Conservation (phyloP, 2,329 filamentous ascomycete genomes). For the Claviceps sp. region DNA sequence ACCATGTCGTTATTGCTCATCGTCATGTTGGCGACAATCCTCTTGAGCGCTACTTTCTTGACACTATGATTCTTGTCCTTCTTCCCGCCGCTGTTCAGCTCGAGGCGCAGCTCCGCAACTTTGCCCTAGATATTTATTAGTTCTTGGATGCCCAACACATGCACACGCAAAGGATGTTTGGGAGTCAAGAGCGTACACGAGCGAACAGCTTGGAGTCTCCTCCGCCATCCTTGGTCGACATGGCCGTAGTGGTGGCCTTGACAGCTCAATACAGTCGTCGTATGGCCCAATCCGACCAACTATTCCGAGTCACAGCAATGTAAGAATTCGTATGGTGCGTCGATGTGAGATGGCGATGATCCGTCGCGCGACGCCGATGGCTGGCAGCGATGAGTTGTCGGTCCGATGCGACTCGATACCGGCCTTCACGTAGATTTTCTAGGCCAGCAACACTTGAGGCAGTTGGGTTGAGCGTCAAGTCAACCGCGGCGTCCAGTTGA, state of each 20-base stretch:
- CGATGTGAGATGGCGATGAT: not conserved
- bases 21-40: slow-evolving; percentile 99
- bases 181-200: slow-evolving; percentile 49
- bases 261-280: not conserved
- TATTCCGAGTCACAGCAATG: slow-evolving; percentile 1
- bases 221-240: slow-evolving; percentile 47
- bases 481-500: not conserved
- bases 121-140: slow-evolving; percentile 73
- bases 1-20: slow-evolving; percentile 99
- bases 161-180: slow-evolving; percentile 31
- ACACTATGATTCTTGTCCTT: slow-evolving; percentile 93
- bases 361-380: slow-evolving; percentile 8
- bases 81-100: slow-evolving; percentile 86
- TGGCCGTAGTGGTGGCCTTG: slow-evolving; percentile 19
- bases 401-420: not conserved
- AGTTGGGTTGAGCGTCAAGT: not conserved
- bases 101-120: slow-evolving; percentile 88
- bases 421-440: not conserved
- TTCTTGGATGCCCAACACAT: slow-evolving; percentile 28
- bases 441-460: not conserved
- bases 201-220: slow-evolving; percentile 99
- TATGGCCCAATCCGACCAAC: not conserved
- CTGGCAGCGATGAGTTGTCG: slow-evolving; percentile 1
- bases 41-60: slow-evolving; percentile 98
- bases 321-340: not conserved